Base-by-base conservation (phyloP, 306 rosid species). In the Styphnolobium japonicum region DNA sequence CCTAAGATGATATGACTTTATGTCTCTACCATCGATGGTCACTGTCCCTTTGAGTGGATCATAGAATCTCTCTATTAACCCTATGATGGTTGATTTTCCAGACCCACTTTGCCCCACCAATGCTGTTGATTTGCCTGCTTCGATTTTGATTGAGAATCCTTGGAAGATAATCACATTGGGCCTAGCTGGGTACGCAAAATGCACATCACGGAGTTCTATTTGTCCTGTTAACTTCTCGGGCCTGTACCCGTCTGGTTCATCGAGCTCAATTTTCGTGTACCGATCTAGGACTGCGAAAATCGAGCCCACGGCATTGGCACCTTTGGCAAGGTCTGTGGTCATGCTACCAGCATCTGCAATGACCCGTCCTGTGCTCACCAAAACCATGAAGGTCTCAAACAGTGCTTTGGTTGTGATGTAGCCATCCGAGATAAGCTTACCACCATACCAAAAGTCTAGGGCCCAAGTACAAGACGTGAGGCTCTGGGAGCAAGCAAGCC, bases 331-430 rank as follows among this genome's bases (percentile, higher is more conserved):
- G 34, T 82, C 85, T 0, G 81, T 69, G 1, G 97, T 94, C 98
- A 94, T 92, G 62, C 96, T 92, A 2, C 98, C 97, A 0, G 98
- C 98, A 2, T 94, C 89, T 2, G 83, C 86, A 14, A 89, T 83
- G 15, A 67, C 80, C 16, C 83, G 62, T 0, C 86, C 86, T 0
- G 89, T 87, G 60, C 72, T 72, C 2, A 87, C 62, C 39, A 89
- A 22, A 58, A 89, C 76, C 76, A 75, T 27, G 56, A 81, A 67
- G 49, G 83, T 82, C 62, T 80, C 46, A 33, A 83, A 85, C 14
- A 69, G 29, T 5, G 82, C 7, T 25, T 71, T 87, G 12, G 49
- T 22, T 0, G 70, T 75, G 27, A 82, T 14, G 46, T 70, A n/a
- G 6, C 88, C 86, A 0, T 61, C 3, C 0, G 42, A 34, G 6